A percentile compares a stretch with the other conserved stretches of the same genome.
Conservation (phyloP, 768 basidiomycete species). For the Lentinula sp. region DNA sequence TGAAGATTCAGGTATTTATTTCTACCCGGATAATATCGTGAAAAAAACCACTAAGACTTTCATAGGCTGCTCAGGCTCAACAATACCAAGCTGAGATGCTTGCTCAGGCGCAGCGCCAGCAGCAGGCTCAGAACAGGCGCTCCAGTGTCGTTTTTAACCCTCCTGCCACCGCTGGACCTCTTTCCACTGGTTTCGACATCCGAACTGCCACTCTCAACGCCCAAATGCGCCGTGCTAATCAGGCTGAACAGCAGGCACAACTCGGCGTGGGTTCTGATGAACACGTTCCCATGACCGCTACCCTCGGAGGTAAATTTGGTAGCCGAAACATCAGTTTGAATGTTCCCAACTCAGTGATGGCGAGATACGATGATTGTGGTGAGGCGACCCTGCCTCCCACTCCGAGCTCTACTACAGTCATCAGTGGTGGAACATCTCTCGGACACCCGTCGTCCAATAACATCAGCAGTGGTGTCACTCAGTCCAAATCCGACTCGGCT, state of each 20-base stretch:
- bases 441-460: conserved; percentile 45
- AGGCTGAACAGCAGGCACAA: conserved; percentile 62
- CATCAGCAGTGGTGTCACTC: conserved; percentile 24
- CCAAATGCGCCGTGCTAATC: conserved; percentile 62
- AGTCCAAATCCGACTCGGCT: conserved; percentile 80
- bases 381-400: conserved; percentile 45
- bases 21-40: neutral
- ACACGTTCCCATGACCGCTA: conserved; percentile 76
- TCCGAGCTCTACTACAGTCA: conserved; percentile 58
- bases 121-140: conserved; percentile 40
- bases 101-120: conserved; percentile 49
- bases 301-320: conserved; percentile 72
- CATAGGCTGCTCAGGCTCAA: conserved; percentile 63
- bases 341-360: conserved; percentile 20
- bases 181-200: conserved; percentile 57
- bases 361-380: conserved; percentile 32
- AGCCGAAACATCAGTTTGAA: conserved; percentile 43
- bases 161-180: conserved; percentile 73
- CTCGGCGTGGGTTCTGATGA: conserved; percentile 49
- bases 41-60: conserved; percentile 7
- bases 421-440: conserved; percentile 70
- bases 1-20: conserved; percentile 67
- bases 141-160: conserved; percentile 41
- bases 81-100: conserved; percentile 72
- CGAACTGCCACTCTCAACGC: conserved; percentile 48